Evolutionary conservation across 225 moss, liverwort and hornwort genomes (phyloP), one percentile per base, ranked within the genome.

Genomic region (Ulota crispa): DNA sequence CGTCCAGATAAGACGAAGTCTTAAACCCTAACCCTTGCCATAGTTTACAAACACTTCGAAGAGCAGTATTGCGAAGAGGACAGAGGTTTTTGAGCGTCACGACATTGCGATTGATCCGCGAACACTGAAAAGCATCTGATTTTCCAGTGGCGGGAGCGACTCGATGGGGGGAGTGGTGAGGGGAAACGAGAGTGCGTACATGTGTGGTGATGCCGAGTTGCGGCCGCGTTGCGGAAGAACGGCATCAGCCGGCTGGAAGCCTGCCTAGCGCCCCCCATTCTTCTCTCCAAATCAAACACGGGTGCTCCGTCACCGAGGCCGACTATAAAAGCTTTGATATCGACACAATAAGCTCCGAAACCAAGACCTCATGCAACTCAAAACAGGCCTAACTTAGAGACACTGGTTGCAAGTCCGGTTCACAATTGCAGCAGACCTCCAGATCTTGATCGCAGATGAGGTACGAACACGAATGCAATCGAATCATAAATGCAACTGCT

Each of bases 171-270:
- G 32, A 32, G 32, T 32, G 23, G 20, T 43, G 18, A 21, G 18
- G 34, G 10, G 8, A 65, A 2, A 27, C 19, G 30, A 79, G 30
- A 79, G 39, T 41, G 26, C 76, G 21, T 80, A 90, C 90, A 13
- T 70, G 74, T 70, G 70, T 39, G 41, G 8, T 66, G 64, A 80
- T 68, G 70, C 73, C 82, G 56, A 54, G 65, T 74, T 19, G 81
- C 73, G 3, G 79, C 50, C 14, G 78, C 82, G 47, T 64, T 77
- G 63, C 85, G 80, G 6, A 86, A 82, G 61, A 82, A 82, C 6
- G 82, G 84, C 63, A 86, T n/a, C 24, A 90, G 85, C 65, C 80
- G 63, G 66, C 71, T 82, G 54, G 78, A 84, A 78, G 75, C 78
- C 52, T 84, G 83, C 78, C 83, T 73, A 26, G 83, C 64, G 8